Evolutionary conservation across 345 rosid species (phyloP).

Genomic region (Capsella bursapastoris): DNA sequence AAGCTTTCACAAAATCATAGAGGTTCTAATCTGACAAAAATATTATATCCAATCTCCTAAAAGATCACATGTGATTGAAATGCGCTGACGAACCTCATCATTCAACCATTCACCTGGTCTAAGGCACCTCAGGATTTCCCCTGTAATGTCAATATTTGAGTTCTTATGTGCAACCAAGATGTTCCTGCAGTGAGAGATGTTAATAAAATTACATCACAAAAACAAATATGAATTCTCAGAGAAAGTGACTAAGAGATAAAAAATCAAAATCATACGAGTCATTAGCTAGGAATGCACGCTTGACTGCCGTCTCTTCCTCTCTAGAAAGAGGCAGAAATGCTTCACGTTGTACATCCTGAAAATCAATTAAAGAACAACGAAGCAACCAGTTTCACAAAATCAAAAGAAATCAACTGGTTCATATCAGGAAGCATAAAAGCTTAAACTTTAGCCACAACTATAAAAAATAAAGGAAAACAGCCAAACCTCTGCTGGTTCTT

Average conservation of each 20-base stretch:
- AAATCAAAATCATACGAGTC: constrained; percentile 47
- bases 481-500: constrained; percentile 51
- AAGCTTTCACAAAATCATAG: constrained; percentile 25
- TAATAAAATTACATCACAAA: constrained; percentile 30
- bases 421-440: constrained; percentile 1
- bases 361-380: constrained; percentile 6
- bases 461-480: not conserved
- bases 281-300: constrained; percentile 42
- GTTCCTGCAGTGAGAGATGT: constrained; percentile 46
- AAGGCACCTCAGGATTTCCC: constrained; percentile 70
- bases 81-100: constrained; percentile 75
- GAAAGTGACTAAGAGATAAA: constrained; percentile 21
- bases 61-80: constrained; percentile 4
- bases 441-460: constrained; percentile 20
- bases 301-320: constrained; percentile 36
- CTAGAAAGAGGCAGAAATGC: constrained; percentile 25
- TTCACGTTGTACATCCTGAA: constrained; percentile 33
- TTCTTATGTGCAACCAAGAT: constrained; percentile 60
- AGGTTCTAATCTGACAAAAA: not conserved
- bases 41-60: not conserved
- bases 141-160: constrained; percentile 80
- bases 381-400: not conserved
- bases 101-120: constrained; percentile 85
- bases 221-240: not conserved
- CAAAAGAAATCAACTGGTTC: not conserved